phyloP scores from a whole-genome alignment of 1,284 basidiomycete genomes.

The Butyriboletus appendiculatus region DNA sequence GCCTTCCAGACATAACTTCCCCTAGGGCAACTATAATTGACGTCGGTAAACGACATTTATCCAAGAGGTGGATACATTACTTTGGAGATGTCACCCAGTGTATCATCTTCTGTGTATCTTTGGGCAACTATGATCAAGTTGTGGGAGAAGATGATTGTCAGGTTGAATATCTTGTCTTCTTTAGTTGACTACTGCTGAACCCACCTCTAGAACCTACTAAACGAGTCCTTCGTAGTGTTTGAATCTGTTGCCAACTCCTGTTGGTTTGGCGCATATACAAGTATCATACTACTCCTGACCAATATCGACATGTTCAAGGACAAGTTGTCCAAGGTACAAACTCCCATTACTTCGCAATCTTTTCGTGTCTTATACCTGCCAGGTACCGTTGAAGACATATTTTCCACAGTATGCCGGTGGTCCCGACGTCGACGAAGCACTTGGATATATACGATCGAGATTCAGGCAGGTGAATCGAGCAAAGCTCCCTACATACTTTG shows the following conservation, averaged over 20 bases:
- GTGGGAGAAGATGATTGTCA: neutral
- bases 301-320: neutral
- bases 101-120: conserved; percentile 2
- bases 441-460: no score
- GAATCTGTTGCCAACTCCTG: neutral
- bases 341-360: neutral
- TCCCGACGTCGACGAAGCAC: neutral
- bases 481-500: no score
- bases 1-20: neutral
- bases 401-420: conserved; percentile 2
- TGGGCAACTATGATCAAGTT: conserved; percentile 5
- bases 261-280: neutral
- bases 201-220: neutral
- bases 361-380: neutral
- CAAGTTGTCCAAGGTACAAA: conserved; percentile 11
- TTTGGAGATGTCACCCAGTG: neutral
- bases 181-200: neutral
- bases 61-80: neutral
- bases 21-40: conserved; percentile 1
- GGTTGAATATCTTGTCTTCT: neutral
- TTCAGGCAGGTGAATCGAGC: no score
- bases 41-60: neutral
- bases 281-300: conserved; percentile 3
- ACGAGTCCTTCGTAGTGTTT: neutral
- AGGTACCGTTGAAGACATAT: conserved; percentile 8